Evolutionary conservation across 495 filamentous ascomycete species (phyloP).

Genomic region (Aspergillus panamensis): DNA sequence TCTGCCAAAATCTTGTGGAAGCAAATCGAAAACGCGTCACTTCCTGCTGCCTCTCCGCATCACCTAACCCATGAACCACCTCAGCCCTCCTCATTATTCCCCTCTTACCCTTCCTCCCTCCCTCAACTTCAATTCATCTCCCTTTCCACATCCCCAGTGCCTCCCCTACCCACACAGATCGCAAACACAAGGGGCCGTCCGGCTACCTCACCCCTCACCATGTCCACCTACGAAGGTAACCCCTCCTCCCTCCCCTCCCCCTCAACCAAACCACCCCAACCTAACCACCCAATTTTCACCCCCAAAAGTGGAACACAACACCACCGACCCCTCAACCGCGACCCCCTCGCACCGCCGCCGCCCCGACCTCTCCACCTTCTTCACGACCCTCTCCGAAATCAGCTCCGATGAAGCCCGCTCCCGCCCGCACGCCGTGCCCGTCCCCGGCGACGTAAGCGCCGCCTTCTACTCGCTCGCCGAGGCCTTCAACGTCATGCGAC

Average conservation of each 20-base stretch:
- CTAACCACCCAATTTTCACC: background rate
- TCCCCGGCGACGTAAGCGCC: conserved; percentile 68
- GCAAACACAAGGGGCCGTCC: too few relatives aligned
- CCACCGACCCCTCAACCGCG: conserved; percentile 37
- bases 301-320: conserved; percentile 77
- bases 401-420: conserved; percentile 47
- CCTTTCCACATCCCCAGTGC: background rate
- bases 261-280: conserved; percentile 5
- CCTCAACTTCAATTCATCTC: background rate
- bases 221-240: conserved; percentile 58
- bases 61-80: background rate
- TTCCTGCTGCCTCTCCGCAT: conserved; percentile 5
- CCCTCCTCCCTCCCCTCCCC: background rate
- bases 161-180: background rate
- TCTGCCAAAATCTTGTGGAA: background rate
- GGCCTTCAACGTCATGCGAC: conserved; percentile 49
- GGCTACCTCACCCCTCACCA: conserved; percentile 23
- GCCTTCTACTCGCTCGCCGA: conserved; percentile 60
- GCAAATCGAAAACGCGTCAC: conserved; percentile 8
- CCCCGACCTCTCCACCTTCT: conserved; percentile 87
- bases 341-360: conserved; percentile 48
- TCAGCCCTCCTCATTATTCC: background rate
- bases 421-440: conserved; percentile 60
- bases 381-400: conserved; percentile 65
- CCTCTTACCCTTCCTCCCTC: background rate